Evolutionary conservation across 1,284 basidiomycete genomes (phyloP).

Genomic region (Rhodotorula sp.): DNA sequence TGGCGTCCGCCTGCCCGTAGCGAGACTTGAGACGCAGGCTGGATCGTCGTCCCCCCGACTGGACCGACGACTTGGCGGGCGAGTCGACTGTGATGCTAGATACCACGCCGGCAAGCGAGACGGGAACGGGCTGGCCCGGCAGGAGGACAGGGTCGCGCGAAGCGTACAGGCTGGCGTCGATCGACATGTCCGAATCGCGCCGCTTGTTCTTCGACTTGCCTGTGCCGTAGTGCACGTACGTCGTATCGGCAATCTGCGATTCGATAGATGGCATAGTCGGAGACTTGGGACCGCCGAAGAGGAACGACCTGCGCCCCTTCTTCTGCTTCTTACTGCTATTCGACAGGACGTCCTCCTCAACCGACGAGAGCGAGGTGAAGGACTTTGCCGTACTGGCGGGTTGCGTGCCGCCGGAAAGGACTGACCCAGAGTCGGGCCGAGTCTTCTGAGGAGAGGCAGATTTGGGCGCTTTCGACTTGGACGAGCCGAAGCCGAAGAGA

Average conservation of each 20-base stretch:
- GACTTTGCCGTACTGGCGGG: neutral
- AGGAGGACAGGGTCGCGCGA: slow-evolving; percentile 12
- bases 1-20: neutral
- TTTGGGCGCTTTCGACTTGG: neutral
- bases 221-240: slow-evolving; percentile 16
- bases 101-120: neutral
- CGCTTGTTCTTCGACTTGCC: neutral
- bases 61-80: neutral
- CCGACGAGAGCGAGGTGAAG: neutral
- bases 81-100: neutral
- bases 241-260: slow-evolving; percentile 19
- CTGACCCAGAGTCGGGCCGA: neutral
- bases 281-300: slow-evolving; percentile 1
- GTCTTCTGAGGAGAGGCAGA: neutral
- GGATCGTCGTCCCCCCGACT: neutral
- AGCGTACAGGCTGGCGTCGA: slow-evolving; percentile 7
- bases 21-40: neutral
- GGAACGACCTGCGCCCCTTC: slow-evolving; percentile 6
- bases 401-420: neutral
- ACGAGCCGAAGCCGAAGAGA: neutral
- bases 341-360: slow-evolving; percentile 1
- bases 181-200: neutral
- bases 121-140: neutral
- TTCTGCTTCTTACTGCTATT: neutral
- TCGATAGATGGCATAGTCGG: slow-evolving; percentile 19